phyloP scores from a whole-genome alignment of 805 yeast species.

The Myxozyma kluyveri region DNA sequence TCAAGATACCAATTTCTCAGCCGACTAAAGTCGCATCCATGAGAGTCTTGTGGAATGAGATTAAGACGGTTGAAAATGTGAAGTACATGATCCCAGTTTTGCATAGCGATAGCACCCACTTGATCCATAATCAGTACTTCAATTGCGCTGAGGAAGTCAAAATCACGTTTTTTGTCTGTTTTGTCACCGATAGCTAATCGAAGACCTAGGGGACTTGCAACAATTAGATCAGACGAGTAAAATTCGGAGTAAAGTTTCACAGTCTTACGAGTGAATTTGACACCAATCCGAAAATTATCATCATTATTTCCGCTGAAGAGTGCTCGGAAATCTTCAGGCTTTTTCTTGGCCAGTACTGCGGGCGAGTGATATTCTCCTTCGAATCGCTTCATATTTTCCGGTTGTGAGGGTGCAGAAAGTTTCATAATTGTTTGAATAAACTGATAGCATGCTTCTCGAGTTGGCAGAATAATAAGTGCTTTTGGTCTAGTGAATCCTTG shows the following conservation, averaged over 20 bases:
- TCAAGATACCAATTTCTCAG: conserved; percentile 91
- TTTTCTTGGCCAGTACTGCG: conserved; percentile 47
- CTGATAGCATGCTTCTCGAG: conserved; percentile 72
- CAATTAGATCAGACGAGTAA: conserved; percentile 76
- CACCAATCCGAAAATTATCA: conserved; percentile 88
- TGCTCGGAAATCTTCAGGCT: conserved; percentile 80
- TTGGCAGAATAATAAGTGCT: conserved; percentile 76
- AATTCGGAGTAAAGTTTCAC: conserved; percentile 80
- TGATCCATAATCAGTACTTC: conserved; percentile 80
- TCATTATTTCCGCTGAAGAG: conserved; percentile 84
- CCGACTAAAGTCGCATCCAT: conserved; percentile 84
- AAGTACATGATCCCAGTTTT: conserved; percentile 82
- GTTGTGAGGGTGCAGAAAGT: conserved; percentile 66
- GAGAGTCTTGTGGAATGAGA: conserved; percentile 72
- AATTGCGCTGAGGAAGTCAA: conserved; percentile 83
- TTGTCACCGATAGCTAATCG: conserved; percentile 71
- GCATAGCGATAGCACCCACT: conserved; percentile 83
- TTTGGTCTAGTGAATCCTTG: conserved; percentile 96
- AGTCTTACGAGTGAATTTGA: conserved; percentile 84
- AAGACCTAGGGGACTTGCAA: conserved; percentile 91
- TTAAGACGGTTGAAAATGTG: conserved; percentile 69
- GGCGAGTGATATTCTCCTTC: conserved; percentile 62
- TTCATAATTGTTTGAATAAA: conserved; percentile 60
- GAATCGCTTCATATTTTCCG: conserved; percentile 78
- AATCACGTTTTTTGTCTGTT: conserved; percentile 56